Base-by-base conservation (phyloP, 345 rosid genomes). In the Salix koriyanagi region DNA sequence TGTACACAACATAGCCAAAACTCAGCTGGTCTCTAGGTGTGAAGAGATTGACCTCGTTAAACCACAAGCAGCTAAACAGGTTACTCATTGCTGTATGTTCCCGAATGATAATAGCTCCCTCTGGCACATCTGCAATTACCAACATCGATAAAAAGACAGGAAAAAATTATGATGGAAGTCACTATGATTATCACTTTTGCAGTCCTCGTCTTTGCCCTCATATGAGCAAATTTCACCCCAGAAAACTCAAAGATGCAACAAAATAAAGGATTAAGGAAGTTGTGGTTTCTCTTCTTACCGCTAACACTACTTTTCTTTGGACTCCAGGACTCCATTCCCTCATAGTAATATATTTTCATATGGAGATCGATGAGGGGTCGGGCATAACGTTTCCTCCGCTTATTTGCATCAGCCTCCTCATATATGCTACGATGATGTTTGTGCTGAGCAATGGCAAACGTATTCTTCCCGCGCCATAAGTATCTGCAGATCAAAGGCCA, bases 11-110 rank as follows among this genome's bases (percentile, higher is more conserved):
- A 21, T 94, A 96, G 64, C 98, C 94, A 72, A 96, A 92, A 84
- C 98, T 94, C 80, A 94, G 87, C 82, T 96, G 99, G 87, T 96
- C 99, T 86, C 98, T 87, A n/a, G 98, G 99, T 18, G 99, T 94
- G 75, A 94, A 81, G 75, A 96, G 93, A 81, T 96, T 78, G 70
- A 96, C 98, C 89, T 94, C 96, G 39, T 94, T 92, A 96, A 96
- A 96, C 99, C 99, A 94, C 85, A 92, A 72, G 88, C 99, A 94
- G 84, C 90, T 89, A 73, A 96, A 96, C 85, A 96, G 83, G 76
- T 94, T 90, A 77, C 79, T 94, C 78, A 92, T 67, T 30, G 88
- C 86, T 4, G 99, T 92, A 76, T 92, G 99, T 76, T 93, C 99
- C 64, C 97, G 83, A 66, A 92, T 78, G 79, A 94, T 94, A 81